Evolutionary conservation across 2,329 filamentous ascomycete species (phyloP), one percentile per base, ranked within the genome.

Genomic region (Alternaria conjuncta): DNA sequence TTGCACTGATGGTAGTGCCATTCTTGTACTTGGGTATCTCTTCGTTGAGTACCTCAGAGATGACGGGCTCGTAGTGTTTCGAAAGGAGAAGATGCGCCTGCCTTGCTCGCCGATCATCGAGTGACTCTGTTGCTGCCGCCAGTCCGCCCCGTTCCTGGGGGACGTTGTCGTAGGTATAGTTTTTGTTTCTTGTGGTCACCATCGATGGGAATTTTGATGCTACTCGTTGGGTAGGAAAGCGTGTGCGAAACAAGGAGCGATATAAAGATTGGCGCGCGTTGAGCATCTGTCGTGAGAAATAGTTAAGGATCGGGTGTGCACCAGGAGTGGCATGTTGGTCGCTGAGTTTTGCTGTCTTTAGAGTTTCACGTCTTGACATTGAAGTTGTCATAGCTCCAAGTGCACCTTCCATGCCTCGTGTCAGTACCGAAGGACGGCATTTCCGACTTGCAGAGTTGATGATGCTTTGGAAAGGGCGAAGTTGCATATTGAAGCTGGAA

Each of bases 1-100:
- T 43, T 4, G 61, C 46, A 9, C 71, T 41, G 9, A 73, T 61
- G 5, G 61, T 32, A 3, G 61, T 62, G 51, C 70, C 74, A 12
- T 51, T 55, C 2, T 55, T 21, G 44, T 77, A 76, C 20, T 76
- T 76, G 2, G 66, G 64, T 9, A 75, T 59, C 49, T 77, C 74
- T 20, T 66, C 54, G 6, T 64, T 57, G 1, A 77, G 65, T 2
- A 77, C 65, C 25, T 76, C 70, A 8, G 57, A 54, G 18, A 77
- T 72, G 7, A 77, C 30, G 3, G 71, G 49, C 23, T 72, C 53
- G 32, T 74, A 75, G 8, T 75, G 55, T 11, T 70, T 56, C 1
- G 20, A 30, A 7, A 23, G 67, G 15, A 76, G 69, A 18, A 72
- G 66, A 2, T 28, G 55, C 1, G 63, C 61, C 70, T 71, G 74